Evolutionary conservation across 1,139 yeast species (phyloP).

Genomic region (Debaryomyces fabryi): DNA sequence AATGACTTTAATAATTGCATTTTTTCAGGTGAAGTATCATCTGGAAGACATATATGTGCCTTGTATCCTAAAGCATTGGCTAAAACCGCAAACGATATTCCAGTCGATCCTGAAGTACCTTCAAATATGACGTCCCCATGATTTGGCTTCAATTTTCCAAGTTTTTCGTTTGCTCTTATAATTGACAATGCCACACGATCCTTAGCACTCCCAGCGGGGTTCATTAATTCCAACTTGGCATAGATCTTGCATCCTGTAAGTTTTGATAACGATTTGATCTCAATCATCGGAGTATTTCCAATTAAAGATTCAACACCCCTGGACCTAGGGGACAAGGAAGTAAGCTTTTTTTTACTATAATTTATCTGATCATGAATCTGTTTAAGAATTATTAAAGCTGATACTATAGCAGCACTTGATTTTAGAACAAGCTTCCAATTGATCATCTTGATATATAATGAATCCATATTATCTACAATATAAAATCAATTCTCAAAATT

Average conservation of each 20-base stretch:
- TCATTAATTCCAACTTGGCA: conserved; percentile 82
- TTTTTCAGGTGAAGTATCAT: conserved; percentile 88
- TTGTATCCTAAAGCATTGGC: conserved; percentile 87
- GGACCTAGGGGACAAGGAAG: conserved; percentile 33
- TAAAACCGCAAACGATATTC: conserved; percentile 87
- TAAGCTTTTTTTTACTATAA: conserved; percentile 12
- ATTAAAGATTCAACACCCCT: conserved; percentile 58
- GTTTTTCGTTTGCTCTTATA: conserved; percentile 64
- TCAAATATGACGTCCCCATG: conserved; percentile 72
- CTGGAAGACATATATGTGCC: conserved; percentile 93
- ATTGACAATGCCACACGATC: conserved; percentile 92
- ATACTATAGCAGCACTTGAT: conserved; percentile 21
- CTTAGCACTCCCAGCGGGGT: conserved; percentile 96
- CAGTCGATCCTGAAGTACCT: conserved; percentile 96
- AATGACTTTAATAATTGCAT: conserved; percentile 65
- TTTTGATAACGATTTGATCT: conserved; percentile 70
- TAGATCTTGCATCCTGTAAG: conserved; percentile 80
- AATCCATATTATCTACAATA: neutral
- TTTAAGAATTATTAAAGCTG: conserved; percentile 16
- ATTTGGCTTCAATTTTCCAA: conserved; percentile 60
- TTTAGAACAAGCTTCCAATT: conserved; percentile 12
- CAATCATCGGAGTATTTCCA: conserved; percentile 90
- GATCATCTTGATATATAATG: conserved; percentile 3
- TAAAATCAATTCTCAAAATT: neutral
- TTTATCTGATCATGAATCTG: conserved; percentile 14